Percentiles rank a stretch among this genome's conserved stretches.
phyloP scores from a whole-genome alignment of 208 protist species.

The Crithidia brevicula region DNA sequence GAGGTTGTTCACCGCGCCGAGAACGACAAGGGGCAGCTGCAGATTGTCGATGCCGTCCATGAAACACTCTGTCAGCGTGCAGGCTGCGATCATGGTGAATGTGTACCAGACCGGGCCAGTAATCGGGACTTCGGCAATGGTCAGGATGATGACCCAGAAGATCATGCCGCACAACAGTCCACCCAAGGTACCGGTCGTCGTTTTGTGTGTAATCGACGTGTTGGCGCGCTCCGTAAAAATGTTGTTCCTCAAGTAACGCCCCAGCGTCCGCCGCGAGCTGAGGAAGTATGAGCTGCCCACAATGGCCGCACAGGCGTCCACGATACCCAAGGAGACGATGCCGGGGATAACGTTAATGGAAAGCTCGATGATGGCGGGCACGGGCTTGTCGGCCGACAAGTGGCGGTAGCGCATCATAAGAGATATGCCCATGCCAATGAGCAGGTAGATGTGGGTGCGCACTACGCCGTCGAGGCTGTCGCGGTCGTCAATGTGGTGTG shows the following conservation, averaged over 20 bases:
- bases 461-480: conserved; percentile 71
- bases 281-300: conserved; percentile 82
- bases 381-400: conserved; percentile 22
- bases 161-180: conserved; percentile 71
- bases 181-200: conserved; percentile 79
- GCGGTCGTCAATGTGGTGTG: conserved; percentile 75
- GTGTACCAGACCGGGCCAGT: conserved; percentile 47
- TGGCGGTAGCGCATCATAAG: conserved; percentile 80
- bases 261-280: conserved; percentile 61
- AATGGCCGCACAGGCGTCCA: conserved; percentile 85
- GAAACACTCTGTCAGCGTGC: conserved; percentile 85
- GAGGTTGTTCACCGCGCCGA: conserved; percentile 67
- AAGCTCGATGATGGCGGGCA: conserved; percentile 68
- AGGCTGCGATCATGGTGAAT: conserved; percentile 71
- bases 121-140: conserved; percentile 58
- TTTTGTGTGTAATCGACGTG: conserved; percentile 88
- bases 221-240: conserved; percentile 84
- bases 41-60: conserved; percentile 91
- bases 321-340: conserved; percentile 80
- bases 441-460: conserved; percentile 90
- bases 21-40: conserved; percentile 85
- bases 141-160: conserved; percentile 75
- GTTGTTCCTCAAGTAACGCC: conserved; percentile 75
- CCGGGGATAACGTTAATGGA: conserved; percentile 85
- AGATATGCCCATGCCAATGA: conserved; percentile 75